A percentile compares a stretch with the other conserved stretches of the same genome.
Evolutionary conservation across 306 rosid species (phyloP).

Genomic region (Oxytropis ochrocephala): DNA sequence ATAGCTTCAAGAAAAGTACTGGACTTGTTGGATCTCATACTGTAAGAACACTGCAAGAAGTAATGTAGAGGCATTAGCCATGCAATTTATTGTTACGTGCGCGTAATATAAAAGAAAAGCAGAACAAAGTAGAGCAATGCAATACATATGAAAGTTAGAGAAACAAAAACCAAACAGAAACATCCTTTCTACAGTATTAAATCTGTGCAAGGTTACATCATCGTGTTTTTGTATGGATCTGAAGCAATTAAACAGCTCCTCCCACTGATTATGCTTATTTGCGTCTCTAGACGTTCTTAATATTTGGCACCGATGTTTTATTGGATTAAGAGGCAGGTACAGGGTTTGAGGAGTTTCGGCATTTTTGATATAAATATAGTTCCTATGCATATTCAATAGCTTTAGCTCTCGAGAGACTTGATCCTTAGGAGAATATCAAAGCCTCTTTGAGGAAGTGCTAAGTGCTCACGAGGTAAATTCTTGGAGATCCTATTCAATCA

Average conservation of each 20-base stretch:
- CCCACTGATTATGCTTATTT: neutral
- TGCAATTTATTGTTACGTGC: neutral
- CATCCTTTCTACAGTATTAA: neutral
- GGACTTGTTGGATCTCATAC: conserved; percentile 29
- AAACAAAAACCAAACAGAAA: neutral
- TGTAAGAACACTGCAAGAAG: conserved; percentile 49
- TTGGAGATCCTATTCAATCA: neutral
- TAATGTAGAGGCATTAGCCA: conserved; percentile 10
- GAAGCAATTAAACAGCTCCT: neutral
- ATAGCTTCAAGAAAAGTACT: conserved; percentile 70
- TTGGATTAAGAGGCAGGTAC: neutral
- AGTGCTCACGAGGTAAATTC: neutral
- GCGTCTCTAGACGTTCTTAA: neutral
- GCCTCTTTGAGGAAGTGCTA: neutral
- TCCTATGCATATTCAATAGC: neutral
- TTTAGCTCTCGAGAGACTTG: neutral
- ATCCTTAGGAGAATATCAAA: neutral
- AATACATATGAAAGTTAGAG: neutral
- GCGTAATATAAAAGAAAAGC: neutral
- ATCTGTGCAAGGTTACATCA: neutral
- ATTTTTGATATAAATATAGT: neutral
- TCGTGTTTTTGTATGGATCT: neutral
- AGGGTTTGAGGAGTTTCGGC: neutral
- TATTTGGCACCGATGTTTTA: neutral
- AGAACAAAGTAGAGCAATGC: neutral